Conservation (phyloP, 257 asterid genomes). For the Handroanthus guayacan region DNA sequence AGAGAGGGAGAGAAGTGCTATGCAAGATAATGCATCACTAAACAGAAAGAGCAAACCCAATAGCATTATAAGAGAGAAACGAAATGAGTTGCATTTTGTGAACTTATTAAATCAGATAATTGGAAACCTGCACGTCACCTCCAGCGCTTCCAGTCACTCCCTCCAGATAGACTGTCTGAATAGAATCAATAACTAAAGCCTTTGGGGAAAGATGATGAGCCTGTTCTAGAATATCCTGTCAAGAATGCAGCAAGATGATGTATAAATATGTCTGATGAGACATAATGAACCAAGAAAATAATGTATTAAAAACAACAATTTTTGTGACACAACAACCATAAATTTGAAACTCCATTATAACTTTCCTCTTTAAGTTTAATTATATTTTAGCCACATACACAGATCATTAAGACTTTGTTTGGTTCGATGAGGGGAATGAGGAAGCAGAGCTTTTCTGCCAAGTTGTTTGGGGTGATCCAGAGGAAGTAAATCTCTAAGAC, state of each 20-base stretch:
- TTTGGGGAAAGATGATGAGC: conserved; percentile 68
- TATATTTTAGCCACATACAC: not conserved
- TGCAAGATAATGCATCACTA: conserved; percentile 29
- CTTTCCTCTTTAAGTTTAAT: conserved; percentile 14
- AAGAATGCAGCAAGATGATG: conserved; percentile 30
- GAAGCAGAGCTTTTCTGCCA: not conserved
- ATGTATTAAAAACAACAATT: not conserved
- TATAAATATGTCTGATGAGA: conserved; percentile 24
- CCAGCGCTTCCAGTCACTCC: conserved; percentile 93
- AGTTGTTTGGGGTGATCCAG: not conserved
- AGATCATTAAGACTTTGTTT: not conserved
- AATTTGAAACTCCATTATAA: conserved; percentile 24
- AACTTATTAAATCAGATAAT: conserved; percentile 30
- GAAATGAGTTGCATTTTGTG: not conserved
- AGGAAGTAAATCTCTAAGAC: not conserved
- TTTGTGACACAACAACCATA: conserved; percentile 3
- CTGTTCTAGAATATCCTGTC: conserved; percentile 88
- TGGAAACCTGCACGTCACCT: conserved; percentile 70
- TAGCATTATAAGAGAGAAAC: conserved; percentile 22
- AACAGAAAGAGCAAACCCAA: conserved; percentile 22
- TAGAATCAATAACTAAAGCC: conserved; percentile 84
- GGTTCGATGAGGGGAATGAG: not conserved
- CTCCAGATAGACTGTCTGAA: conserved; percentile 85
- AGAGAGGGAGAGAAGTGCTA: conserved; percentile 13
- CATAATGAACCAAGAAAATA: conserved; percentile 8